Conservation (phyloP, 345 rosid genomes). For the Orychophragmus violaceus region DNA sequence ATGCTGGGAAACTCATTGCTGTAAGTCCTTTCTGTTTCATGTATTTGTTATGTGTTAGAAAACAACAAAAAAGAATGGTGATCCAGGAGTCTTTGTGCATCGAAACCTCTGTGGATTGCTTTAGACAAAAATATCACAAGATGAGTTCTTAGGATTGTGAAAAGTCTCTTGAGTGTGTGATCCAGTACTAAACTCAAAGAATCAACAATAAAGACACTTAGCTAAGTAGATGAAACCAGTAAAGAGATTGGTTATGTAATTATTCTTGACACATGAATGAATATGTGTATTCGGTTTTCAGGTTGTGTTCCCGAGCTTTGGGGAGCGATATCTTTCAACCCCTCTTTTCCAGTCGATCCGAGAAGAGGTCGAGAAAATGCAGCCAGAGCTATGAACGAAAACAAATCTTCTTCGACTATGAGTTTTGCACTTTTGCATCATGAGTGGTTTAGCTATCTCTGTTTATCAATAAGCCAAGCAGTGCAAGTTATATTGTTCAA, state of each 20-base stretch:
- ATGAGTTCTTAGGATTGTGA: not conserved
- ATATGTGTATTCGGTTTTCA: constrained; percentile 19
- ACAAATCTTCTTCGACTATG: not conserved
- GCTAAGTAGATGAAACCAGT: not conserved
- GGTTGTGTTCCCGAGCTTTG: constrained; percentile 96
- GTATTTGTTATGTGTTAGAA: not conserved
- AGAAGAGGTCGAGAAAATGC: constrained; percentile 86
- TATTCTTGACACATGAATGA: not conserved
- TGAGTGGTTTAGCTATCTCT: not conserved
- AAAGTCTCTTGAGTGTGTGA: no score
- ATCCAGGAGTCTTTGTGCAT: not conserved
- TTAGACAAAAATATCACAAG: not conserved
- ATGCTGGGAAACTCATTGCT: constrained; percentile 48
- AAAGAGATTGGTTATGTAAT: not conserved
- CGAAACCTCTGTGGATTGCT: not conserved
- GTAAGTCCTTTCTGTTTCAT: constrained; percentile 31
- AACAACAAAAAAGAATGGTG: not conserved
- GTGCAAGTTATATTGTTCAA: not conserved
- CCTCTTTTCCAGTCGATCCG: constrained; percentile 87
- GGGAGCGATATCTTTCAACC: constrained; percentile 82
- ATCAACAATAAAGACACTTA: not conserved
- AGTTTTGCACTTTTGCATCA: not conserved
- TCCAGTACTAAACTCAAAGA: not conserved
- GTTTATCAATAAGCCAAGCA: constrained; percentile 7
- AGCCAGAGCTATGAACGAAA: constrained; percentile 47